Evolutionary conservation across 1,284 basidiomycete genomes (phyloP), one percentile per base, ranked within the genome.

Genomic region (Melampsora larici-populina): DNA sequence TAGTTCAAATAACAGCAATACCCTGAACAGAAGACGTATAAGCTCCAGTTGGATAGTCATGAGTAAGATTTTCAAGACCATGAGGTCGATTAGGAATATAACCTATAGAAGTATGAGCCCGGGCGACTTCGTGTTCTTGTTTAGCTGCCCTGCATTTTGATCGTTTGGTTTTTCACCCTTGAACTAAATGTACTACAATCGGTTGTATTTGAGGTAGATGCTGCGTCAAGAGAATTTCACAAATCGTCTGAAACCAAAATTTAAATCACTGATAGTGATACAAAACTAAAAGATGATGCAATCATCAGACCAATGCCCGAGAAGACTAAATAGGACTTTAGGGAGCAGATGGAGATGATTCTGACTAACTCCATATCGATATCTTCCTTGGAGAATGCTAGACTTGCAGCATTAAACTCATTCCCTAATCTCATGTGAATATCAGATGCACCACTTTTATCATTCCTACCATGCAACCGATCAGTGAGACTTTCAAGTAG

Each of bases 81-180:
- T 33, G 70, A 64, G 80, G 24, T 71, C 80, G 40, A 78, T 78
- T 21, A 21, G 69, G 48, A 69, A 67, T 36, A 58, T 63, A 51
- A 31, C 43, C 43, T n/a, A 58, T 29, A 58, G 55, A 58, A 1
- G 18, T 24, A 64, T 79, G 73, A 49, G 74, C 66, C n/a, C 64
- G 74, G 15, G 74, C 66, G 24, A 70, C 70, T 78, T 71, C 79
- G 40, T 73, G 51, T n/a, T 79, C 43, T 31, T 79, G 72, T n/a
- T 78, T 70, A 66, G 70, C 71, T 26, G 78, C 74, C 33, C 80
- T 68, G 64, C 89, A 97, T 79, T 90, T 86, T 40, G 91, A 89
- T 84, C 98, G 97, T 84, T 98, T 98, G 78, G 87, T 88, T 79
- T 96, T 92, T 31, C 99, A 87, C 6, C 95, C 97, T 81, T 94